These are phyloP conservation scores for Mortierella hygrophila DNA, from an alignment of 192 early-diverging fungal species.

Conservation along the genomic window DNA sequence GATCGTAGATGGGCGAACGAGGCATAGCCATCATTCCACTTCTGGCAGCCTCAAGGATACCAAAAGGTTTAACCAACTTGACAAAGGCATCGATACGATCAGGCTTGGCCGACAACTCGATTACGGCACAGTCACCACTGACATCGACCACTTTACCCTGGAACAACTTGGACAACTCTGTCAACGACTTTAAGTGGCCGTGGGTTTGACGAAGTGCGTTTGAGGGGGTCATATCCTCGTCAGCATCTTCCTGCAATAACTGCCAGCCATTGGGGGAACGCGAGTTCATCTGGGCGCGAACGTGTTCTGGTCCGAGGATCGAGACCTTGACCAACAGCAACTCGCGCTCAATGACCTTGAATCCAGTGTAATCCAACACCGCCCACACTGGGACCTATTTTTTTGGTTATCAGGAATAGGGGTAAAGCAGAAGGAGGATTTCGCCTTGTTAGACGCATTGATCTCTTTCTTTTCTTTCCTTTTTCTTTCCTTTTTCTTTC, in stretches of 20 bases:
- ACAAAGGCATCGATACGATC: slow-evolving; percentile 92
- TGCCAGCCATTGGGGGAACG: slow-evolving; percentile 37
- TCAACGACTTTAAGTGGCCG: slow-evolving; percentile 81
- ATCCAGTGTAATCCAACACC: slow-evolving; percentile 95
- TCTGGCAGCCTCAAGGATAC: slow-evolving; percentile 94
- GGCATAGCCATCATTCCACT: slow-evolving; percentile 98
- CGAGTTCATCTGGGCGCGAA: slow-evolving; percentile 66
- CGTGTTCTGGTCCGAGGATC: slow-evolving; percentile 76
- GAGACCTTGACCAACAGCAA: slow-evolving; percentile 94
- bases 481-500: background rate
- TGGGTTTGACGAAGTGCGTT: slow-evolving; percentile 65
- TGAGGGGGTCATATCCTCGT: slow-evolving; percentile 56
- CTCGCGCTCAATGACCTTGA: slow-evolving; percentile 92
- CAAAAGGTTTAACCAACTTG: slow-evolving; percentile 93
- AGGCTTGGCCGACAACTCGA: slow-evolving; percentile 92
- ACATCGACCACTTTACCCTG: slow-evolving; percentile 92
- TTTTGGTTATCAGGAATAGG: background rate
- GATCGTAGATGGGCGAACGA: slow-evolving; percentile 84
- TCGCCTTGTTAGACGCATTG: background rate
- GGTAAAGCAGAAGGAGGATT: background rate
- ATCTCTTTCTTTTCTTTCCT: background rate
- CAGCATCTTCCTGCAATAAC: slow-evolving; percentile 37
- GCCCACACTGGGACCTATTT: slow-evolving; percentile 91
- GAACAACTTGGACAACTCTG: slow-evolving; percentile 88
- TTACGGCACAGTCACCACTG: slow-evolving; percentile 81